Evolutionary conservation across 768 basidiomycete genomes (phyloP).

Genomic region (Boletus subparvulus): DNA sequence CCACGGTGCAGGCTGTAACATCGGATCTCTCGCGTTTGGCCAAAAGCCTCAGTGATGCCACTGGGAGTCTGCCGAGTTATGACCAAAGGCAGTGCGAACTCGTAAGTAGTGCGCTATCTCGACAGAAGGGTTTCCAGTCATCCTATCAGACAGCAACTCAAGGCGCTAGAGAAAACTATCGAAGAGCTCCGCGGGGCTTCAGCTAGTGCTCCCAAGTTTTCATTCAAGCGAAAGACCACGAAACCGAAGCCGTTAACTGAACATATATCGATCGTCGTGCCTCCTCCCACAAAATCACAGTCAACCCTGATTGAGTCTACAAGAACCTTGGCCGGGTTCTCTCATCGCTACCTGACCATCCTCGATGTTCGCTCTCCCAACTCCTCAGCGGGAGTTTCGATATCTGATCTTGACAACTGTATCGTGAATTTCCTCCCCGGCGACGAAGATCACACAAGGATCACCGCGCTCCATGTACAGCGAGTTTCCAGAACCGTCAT

Average conservation of each 20-base stretch:
- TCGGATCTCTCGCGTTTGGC: constrained; percentile 55
- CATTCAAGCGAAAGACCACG: constrained; percentile 56
- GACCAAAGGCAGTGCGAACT: constrained; percentile 72
- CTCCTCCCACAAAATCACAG: background rate
- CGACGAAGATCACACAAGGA: background rate
- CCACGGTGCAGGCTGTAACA: constrained; percentile 45
- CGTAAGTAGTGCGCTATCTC: constrained; percentile 41
- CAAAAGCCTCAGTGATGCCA: constrained; percentile 64
- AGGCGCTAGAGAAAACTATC: constrained; percentile 54
- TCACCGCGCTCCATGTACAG: constrained; percentile 38
- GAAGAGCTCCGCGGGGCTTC: constrained; percentile 49
- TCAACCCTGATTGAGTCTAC: constrained; percentile 27
- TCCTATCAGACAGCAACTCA: constrained; percentile 55
- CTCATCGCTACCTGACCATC: constrained; percentile 46
- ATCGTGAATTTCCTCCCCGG: constrained; percentile 62
- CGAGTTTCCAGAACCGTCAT: constrained; percentile 60
- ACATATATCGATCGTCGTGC: background rate
- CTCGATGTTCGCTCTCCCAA: constrained; percentile 36
- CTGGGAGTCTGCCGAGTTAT: constrained; percentile 63
- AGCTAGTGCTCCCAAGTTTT: constrained; percentile 59
- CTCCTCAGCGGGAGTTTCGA: constrained; percentile 48
- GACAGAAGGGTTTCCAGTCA: constrained; percentile 11
- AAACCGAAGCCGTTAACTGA: constrained; percentile 16
- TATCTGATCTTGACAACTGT: constrained; percentile 66
- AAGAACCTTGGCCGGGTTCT: constrained; percentile 43